phyloP scores from a whole-genome alignment of 495 filamentous ascomycete genomes.

The Podospora sp. region DNA sequence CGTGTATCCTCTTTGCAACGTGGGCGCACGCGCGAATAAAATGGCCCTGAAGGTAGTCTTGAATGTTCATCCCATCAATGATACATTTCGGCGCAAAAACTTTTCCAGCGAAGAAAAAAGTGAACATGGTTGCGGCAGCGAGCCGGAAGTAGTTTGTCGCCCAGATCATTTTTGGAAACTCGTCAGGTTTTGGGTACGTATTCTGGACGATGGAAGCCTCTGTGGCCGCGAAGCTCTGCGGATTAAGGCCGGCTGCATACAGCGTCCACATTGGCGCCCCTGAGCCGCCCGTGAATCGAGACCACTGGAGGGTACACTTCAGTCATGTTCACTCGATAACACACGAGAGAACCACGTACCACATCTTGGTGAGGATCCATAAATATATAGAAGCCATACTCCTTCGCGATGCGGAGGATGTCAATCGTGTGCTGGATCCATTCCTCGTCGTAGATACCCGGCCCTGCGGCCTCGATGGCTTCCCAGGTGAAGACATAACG shows the following conservation, averaged over 20 bases:
- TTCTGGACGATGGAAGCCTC: slow-evolving; percentile 96
- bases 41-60: slow-evolving; percentile 91
- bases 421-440: slow-evolving; percentile 91
- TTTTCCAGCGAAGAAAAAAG: slow-evolving; percentile 87
- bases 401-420: slow-evolving; percentile 77
- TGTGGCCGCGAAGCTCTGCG: slow-evolving; percentile 77
- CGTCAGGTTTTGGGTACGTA: slow-evolving; percentile 80
- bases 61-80: slow-evolving; percentile 92
- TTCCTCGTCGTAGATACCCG: slow-evolving; percentile 92
- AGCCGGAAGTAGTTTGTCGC: slow-evolving; percentile 93
- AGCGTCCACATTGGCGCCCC: slow-evolving; percentile 98
- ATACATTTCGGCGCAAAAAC: slow-evolving; percentile 96
- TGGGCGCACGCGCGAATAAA: slow-evolving; percentile 78
- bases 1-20: slow-evolving; percentile 80
- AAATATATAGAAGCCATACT: slow-evolving; percentile 92
- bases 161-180: slow-evolving; percentile 99
- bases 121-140: slow-evolving; percentile 88
- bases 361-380: slow-evolving; percentile 99
- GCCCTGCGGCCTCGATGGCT: slow-evolving; percentile 92
- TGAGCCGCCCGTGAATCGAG: slow-evolving; percentile 88
- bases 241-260: slow-evolving; percentile 90
- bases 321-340: not conserved
- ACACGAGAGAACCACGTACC: slow-evolving; percentile 51
- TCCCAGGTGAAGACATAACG: slow-evolving; percentile 99
- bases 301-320: slow-evolving; percentile 64